phyloP scores from a whole-genome alignment of 2,329 filamentous ascomycete genomes.

The Pyricularia sp. region DNA sequence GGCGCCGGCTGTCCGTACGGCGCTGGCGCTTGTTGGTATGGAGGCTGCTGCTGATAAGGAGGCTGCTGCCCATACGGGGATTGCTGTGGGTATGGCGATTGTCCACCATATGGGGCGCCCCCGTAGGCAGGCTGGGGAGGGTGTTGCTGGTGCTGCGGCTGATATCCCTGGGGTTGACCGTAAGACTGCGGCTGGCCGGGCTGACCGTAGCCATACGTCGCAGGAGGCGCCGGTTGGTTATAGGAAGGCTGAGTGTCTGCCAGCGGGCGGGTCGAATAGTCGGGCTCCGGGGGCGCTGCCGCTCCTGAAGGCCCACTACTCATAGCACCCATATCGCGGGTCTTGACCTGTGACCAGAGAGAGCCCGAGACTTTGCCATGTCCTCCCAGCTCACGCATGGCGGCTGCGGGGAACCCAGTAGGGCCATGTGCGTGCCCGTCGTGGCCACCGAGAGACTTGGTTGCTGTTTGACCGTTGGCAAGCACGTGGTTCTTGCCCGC shows the following conservation, averaged over 20 bases:
- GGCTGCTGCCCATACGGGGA: slow-evolving; percentile 4
- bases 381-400: slow-evolving; percentile 30
- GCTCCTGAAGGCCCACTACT: slow-evolving; percentile 24
- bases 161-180: slow-evolving; percentile 14
- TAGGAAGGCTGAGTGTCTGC: slow-evolving; percentile 8
- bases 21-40: slow-evolving; percentile 6
- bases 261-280: slow-evolving; percentile 10
- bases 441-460: slow-evolving; percentile 21
- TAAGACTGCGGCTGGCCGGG: slow-evolving; percentile 13
- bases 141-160: slow-evolving; percentile 8
- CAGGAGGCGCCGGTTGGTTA: slow-evolving; percentile 17
- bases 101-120: neutral
- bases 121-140: slow-evolving; percentile 8
- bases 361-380: slow-evolving; percentile 50
- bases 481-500: slow-evolving; percentile 70
- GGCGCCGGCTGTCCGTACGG: slow-evolving; percentile 5
- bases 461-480: slow-evolving; percentile 19
- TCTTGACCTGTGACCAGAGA: slow-evolving; percentile 52
- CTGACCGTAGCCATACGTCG: slow-evolving; percentile 31
- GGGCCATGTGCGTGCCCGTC: slow-evolving; percentile 18
- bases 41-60: slow-evolving; percentile 2
- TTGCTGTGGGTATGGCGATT: slow-evolving; percentile 3
- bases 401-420: slow-evolving; percentile 9
- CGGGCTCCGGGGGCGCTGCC: slow-evolving; percentile 25
- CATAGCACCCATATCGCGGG: slow-evolving; percentile 47